These are phyloP conservation scores for Arabis hirsuta DNA, from an alignment of 345 rosid genomes.

Conservation along the genomic window DNA sequence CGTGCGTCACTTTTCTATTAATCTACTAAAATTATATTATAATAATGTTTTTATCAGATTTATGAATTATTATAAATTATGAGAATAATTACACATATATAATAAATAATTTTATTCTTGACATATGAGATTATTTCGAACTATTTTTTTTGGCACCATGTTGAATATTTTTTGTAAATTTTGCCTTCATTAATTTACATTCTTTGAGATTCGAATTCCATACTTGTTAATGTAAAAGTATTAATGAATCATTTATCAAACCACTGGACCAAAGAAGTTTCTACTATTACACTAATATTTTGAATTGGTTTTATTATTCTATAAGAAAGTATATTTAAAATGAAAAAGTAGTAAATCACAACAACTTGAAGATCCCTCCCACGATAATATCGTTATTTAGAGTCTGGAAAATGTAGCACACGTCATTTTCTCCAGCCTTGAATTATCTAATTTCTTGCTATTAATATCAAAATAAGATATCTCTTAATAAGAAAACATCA, in stretches of 20 bases:
- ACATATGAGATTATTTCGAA: no score
- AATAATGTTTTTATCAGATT: background rate
- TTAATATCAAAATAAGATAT: conserved; percentile 5
- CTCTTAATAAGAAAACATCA: background rate
- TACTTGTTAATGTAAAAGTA: no score
- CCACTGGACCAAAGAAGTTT: no score
- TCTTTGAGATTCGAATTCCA: no score
- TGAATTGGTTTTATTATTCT: background rate
- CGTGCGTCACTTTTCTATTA: conserved; percentile 26
- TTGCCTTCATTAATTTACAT: no score
- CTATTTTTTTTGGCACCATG: no score
- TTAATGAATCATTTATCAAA: no score
- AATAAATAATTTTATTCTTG: no score
- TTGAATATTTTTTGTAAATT: no score
- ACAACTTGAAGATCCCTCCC: conserved; percentile 22
- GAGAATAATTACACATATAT: no score
- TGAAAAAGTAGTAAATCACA: conserved; percentile 26
- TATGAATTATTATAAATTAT: background rate
- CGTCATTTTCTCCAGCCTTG: conserved; percentile 38
- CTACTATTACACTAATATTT: background rate
- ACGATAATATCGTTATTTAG: conserved; percentile 20
- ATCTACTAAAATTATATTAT: background rate
- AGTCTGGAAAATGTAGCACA: conserved; percentile 22
- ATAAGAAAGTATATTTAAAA: conserved; percentile 3
- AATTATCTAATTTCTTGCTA: conserved; percentile 9